Evolutionary conservation across 192 early-diverging fungal genomes (phyloP).

Genomic region (Coemansia asiatica): DNA sequence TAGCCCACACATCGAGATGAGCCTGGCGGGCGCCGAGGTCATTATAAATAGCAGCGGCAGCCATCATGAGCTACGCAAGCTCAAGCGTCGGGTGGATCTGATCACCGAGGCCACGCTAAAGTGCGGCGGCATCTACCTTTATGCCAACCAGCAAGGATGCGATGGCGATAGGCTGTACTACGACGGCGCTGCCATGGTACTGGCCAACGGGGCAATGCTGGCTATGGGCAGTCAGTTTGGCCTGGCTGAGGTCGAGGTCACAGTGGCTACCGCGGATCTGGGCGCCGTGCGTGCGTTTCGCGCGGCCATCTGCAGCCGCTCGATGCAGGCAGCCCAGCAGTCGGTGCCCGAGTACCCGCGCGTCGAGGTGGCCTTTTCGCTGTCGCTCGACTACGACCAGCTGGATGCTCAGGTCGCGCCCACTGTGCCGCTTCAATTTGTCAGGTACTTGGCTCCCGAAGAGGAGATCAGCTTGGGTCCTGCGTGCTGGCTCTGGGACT

Average conservation of each 20-base stretch:
- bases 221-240: conserved; percentile 93
- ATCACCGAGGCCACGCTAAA: conserved; percentile 88
- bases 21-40: conserved; percentile 94
- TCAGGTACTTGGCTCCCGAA: conserved; percentile 70
- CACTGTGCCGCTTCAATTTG: conserved; percentile 47
- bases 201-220: conserved; percentile 85
- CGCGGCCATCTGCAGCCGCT: conserved; percentile 67
- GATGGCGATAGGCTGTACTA: conserved; percentile 98
- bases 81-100: conserved; percentile 81
- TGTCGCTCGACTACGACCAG: conserved; percentile 40
- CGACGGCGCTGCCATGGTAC: conserved; percentile 89
- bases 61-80: conserved; percentile 96
- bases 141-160: conserved; percentile 96
- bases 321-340: conserved; percentile 71
- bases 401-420: conserved; percentile 25
- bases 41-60: conserved; percentile 94
- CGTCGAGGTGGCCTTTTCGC: conserved; percentile 58
- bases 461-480: conserved; percentile 94
- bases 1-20: conserved; percentile 92
- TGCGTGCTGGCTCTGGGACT: conserved; percentile 99
- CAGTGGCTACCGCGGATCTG: conserved; percentile 88
- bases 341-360: conserved; percentile 64
- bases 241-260: conserved; percentile 90
- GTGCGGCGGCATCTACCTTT: conserved; percentile 93
- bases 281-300: conserved; percentile 84